These are phyloP conservation scores for Penicillium odoratum DNA, from an alignment of 495 filamentous ascomycete genomes.

Conservation along the genomic window DNA sequence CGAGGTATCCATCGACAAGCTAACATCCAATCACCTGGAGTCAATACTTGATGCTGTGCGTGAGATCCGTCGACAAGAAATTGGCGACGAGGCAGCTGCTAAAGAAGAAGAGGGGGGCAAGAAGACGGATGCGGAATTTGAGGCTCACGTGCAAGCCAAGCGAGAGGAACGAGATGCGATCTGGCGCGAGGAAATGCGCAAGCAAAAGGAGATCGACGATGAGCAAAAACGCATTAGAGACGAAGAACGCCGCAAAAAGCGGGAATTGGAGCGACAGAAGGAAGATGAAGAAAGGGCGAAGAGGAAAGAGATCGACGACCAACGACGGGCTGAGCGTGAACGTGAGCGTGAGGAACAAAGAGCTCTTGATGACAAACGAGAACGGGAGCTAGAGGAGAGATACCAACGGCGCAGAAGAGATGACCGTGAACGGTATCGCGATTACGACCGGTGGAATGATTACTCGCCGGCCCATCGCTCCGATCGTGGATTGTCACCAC, in stretches of 20 bases:
- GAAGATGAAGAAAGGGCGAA: constrained; percentile 59
- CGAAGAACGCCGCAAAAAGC: constrained; percentile 65
- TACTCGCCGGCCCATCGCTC: constrained; percentile 39
- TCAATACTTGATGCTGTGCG: constrained; percentile 67
- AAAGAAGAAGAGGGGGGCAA: constrained; percentile 68
- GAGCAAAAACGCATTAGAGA: constrained; percentile 63
- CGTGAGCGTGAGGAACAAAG: constrained; percentile 52
- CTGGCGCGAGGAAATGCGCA: constrained; percentile 62
- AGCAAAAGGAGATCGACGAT: constrained; percentile 62
- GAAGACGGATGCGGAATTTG: constrained; percentile 84
- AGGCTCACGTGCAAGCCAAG: constrained; percentile 65
- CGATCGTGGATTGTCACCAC: constrained; percentile 41
- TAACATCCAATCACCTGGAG: constrained; percentile 64
- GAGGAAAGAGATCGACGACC: constrained; percentile 49
- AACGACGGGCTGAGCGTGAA: constrained; percentile 59
- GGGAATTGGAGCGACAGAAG: constrained; percentile 60
- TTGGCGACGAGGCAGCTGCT: constrained; percentile 69
- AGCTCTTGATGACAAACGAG: constrained; percentile 38
- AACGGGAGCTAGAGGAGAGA: not conserved
- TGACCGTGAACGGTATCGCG: constrained; percentile 29
- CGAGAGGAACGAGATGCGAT: constrained; percentile 63
- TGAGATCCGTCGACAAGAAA: constrained; percentile 66
- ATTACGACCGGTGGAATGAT: constrained; percentile 37
- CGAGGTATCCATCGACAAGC: constrained; percentile 61
- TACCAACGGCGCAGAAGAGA: not conserved